Percentiles rank a stretch among this genome's conserved stretches.
Evolutionary conservation across 2,329 filamentous ascomycete species (phyloP).

Genomic region (Ceratocystis lukuohia): DNA sequence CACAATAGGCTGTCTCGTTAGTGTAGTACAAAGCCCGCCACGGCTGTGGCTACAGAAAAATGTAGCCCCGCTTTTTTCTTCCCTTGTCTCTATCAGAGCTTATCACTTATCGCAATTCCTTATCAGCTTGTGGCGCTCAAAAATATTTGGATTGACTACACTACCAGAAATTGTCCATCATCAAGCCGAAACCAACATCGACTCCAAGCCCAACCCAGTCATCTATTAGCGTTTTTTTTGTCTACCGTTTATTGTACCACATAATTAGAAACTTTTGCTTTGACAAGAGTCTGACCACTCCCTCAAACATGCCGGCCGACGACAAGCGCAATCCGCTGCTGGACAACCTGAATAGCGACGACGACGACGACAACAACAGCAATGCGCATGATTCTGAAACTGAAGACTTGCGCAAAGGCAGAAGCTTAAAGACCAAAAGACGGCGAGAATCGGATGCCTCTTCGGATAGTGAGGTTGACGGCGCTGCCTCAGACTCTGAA

Average conservation of each 20-base stretch:
- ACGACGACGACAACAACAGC: conserved; percentile 32
- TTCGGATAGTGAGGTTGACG: too few species aligned
- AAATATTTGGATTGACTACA: conserved; percentile 14
- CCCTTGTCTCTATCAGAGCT: not conserved
- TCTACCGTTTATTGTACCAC: not conserved
- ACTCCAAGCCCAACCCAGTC: not conserved
- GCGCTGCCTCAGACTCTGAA: conserved; percentile 24
- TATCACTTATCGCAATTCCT: conserved; percentile 2
- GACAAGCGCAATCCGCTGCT: conserved; percentile 18
- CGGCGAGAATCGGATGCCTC: conserved; percentile 37
- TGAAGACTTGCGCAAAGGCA: conserved; percentile 54
- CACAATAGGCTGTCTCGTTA: not conserved
- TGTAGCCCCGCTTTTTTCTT: not conserved
- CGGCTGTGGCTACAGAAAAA: not conserved
- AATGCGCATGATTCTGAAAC: conserved; percentile 48
- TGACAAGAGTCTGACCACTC: not conserved
- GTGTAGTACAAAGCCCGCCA: not conserved
- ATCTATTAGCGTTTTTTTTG: not conserved
- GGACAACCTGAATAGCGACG: conserved; percentile 35
- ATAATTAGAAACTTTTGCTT: not conserved
- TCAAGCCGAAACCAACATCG: not conserved
- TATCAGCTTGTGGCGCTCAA: conserved; percentile 14
- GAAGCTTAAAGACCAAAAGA: conserved; percentile 47
- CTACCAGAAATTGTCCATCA: not conserved
- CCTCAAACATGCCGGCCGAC: conserved; percentile 22